Evolutionary conservation across 176 grass and related monocot species (phyloP).

Genomic region (Bolboschoenus planiculmis): DNA sequence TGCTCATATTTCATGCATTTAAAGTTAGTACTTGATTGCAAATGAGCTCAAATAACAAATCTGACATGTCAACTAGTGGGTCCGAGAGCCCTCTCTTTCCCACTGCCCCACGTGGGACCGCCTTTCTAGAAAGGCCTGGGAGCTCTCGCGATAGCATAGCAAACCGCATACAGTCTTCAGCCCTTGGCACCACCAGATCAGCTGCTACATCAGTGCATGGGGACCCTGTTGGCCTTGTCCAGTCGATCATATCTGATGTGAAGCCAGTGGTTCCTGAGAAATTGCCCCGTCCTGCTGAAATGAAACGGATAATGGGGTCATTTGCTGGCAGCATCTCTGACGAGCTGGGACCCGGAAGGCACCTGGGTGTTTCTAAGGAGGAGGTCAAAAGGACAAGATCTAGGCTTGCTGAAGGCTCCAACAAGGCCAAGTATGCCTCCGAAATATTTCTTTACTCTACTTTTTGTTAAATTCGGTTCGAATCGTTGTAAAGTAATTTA

Average conservation of each 20-base stretch:
- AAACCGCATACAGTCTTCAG: conserved; percentile 34
- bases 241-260: conserved; percentile 55
- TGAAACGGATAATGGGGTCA: conserved; percentile 53
- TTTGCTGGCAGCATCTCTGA: conserved; percentile 51
- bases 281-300: conserved; percentile 40
- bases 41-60: conserved; percentile 40
- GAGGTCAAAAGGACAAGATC: conserved; percentile 56
- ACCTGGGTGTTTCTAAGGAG: conserved; percentile 44
- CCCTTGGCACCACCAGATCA: conserved; percentile 47
- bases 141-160: conserved; percentile 60
- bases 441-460: neutral
- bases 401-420: conserved; percentile 47
- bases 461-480: neutral
- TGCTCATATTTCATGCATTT: neutral
- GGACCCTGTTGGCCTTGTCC: conserved; percentile 48
- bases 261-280: conserved; percentile 45
- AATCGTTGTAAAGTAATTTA: neutral
- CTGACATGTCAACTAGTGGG: conserved; percentile 48
- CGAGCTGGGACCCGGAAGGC: conserved; percentile 43
- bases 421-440: conserved; percentile 58
- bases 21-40: neutral
- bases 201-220: conserved; percentile 7
- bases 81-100: conserved; percentile 62
- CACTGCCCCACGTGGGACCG: conserved; percentile 41
- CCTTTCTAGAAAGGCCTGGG: conserved; percentile 59